A percentile compares a stretch with the other conserved stretches of the same genome.
Conservation (phyloP, 2,329 filamentous ascomycete species). For the Lasiodiplodia sp. region DNA sequence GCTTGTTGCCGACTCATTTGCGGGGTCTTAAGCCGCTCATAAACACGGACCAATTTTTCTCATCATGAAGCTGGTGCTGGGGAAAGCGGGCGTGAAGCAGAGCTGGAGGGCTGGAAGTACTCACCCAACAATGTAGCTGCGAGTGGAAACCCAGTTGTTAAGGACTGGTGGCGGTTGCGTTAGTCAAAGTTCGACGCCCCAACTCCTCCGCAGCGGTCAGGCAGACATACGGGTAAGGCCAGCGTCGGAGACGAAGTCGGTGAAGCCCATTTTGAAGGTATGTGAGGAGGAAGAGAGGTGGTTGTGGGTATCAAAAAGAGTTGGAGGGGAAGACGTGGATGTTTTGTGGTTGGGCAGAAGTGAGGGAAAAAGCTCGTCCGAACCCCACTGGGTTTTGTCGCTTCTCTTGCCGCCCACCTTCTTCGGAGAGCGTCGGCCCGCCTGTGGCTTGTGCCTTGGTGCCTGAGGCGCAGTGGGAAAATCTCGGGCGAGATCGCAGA, state of each 20-base stretch:
- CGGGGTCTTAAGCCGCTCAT: slow-evolving; percentile 93
- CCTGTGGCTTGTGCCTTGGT: slow-evolving; percentile 1
- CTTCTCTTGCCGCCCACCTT: slow-evolving; percentile 1
- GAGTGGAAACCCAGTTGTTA: slow-evolving; percentile 75
- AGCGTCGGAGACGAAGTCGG: slow-evolving; percentile 71
- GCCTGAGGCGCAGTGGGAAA: neutral
- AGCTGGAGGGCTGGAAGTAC: slow-evolving; percentile 49
- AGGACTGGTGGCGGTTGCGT: slow-evolving; percentile 58
- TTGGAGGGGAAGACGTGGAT: slow-evolving; percentile 19
- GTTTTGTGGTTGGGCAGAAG: slow-evolving; percentile 25
- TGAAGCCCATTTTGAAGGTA: slow-evolving; percentile 69
- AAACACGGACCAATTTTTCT: slow-evolving; percentile 95
- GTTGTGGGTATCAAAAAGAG: slow-evolving; percentile 23
- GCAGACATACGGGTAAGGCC: slow-evolving; percentile 64
- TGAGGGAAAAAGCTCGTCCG: slow-evolving; percentile 25
- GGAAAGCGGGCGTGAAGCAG: slow-evolving; percentile 33
- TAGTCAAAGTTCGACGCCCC: slow-evolving; percentile 29
- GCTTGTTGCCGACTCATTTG: slow-evolving; percentile 80
- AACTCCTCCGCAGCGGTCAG: slow-evolving; percentile 7
- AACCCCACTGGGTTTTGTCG: slow-evolving; percentile 27
- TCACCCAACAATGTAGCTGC: slow-evolving; percentile 85
- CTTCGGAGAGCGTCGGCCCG: slow-evolving; percentile 22
- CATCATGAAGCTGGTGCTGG: slow-evolving; percentile 66
- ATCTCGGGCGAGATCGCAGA: slow-evolving; percentile 2
- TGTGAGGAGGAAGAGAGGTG: slow-evolving; percentile 15